Evolutionary conservation across 495 filamentous ascomycete species (phyloP), one percentile per base, ranked within the genome.

Genomic region (Penicillium desertorum): DNA sequence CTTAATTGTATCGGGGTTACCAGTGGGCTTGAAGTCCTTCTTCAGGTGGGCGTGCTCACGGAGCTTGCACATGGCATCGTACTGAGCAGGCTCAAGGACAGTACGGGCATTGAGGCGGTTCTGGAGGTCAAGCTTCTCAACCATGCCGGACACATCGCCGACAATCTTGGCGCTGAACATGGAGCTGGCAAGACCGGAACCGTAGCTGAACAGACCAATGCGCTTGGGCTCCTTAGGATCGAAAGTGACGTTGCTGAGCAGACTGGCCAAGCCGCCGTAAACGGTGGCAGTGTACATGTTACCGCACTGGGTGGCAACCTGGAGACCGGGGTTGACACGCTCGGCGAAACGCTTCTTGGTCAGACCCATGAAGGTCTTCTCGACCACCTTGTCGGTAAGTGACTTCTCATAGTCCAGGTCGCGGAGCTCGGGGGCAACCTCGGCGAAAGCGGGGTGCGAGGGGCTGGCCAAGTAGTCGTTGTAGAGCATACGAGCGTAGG

Each of bases 201-300:
- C 94, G 78, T 98, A 98, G 74, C 86, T 91, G 85, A 98, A 98
- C 63, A 98, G 76, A 59, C 79, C 94, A 63, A 98, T 81, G 54
- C 90, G 85, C 87, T 95, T 96, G 63, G 90, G 88, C 72, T 88
- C 80, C 54, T 92, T 80, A 29, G 80, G 76, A 47, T 85, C 85
- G 68, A 84, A 85, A 59, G 81, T 77, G 54, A 92, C 77, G 68
- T 92, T 86, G 73, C 81, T 80, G 60, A 98, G 68, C 57, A 98
- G 70, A 63, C 86, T 87, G 71, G 85, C 83, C 44, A 98, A 80
- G 54, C 90, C 91, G 56, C 86, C 86, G 79, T 92, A 98, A 62
- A 98, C 89, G 70, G 90, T 96, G 48, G 88, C 94, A 66, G 88
- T 92, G 79, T 98, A 98, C 95, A 97, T 98, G 83, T 98, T 98